Conservation (phyloP, 768 basidiomycete genomes). For the Gloeostereum incarnatum region DNA sequence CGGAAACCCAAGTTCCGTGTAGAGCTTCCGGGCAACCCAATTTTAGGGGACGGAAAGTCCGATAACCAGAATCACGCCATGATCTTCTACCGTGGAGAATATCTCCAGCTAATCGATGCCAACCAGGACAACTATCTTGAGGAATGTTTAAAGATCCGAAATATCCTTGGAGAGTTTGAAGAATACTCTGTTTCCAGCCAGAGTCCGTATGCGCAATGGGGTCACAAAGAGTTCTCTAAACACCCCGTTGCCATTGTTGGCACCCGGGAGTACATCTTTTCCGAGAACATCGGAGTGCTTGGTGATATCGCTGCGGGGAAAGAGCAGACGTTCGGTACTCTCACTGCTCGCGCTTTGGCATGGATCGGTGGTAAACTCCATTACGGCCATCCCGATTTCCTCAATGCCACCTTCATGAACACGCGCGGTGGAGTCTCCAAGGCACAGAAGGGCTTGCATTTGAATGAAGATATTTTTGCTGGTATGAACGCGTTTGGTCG, state of each 20-base stretch:
- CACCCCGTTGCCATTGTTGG: slow-evolving; percentile 96
- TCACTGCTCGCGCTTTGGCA: slow-evolving; percentile 89
- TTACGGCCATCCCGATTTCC: slow-evolving; percentile 99
- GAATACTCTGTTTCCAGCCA: slow-evolving; percentile 85
- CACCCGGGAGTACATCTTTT: slow-evolving; percentile 99
- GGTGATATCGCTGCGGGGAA: slow-evolving; percentile 99
- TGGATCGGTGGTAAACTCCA: slow-evolving; percentile 99
- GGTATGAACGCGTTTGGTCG: slow-evolving; percentile 99
- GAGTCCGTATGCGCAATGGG: slow-evolving; percentile 95
- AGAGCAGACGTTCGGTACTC: slow-evolving; percentile 99
- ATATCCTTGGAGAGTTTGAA: slow-evolving; percentile 95
- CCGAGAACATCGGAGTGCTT: slow-evolving; percentile 98
- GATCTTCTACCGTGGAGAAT: slow-evolving; percentile 98
- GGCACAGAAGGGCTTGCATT: slow-evolving; percentile 95
- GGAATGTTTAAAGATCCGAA: slow-evolving; percentile 98
- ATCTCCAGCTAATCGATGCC: slow-evolving; percentile 97
- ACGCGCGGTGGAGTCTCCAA: slow-evolving; percentile 99
- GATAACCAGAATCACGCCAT: slow-evolving; percentile 99
- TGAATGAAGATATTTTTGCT: slow-evolving; percentile 99
- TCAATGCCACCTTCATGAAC: slow-evolving; percentile 96
- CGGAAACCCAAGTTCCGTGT: slow-evolving; percentile 96
- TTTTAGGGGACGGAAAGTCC: slow-evolving; percentile 97
- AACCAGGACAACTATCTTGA: slow-evolving; percentile 99
- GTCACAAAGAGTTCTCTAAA: slow-evolving; percentile 86
- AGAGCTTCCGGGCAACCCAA: slow-evolving; percentile 97